phyloP scores from a whole-genome alignment of 2,329 filamentous ascomycete species.

The Paecilomyces sp. region DNA sequence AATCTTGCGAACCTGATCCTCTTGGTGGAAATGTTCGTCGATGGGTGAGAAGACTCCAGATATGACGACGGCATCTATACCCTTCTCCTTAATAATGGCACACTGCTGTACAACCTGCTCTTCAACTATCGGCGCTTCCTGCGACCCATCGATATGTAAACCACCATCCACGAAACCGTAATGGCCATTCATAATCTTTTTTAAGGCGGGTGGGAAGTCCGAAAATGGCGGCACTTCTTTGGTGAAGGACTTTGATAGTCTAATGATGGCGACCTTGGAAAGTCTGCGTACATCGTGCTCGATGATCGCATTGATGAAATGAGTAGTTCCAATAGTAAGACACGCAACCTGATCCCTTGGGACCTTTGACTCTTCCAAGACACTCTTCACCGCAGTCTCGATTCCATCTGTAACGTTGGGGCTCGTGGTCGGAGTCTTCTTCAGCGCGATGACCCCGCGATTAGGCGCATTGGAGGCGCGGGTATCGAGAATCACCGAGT shows the following conservation, averaged over 20 bases:
- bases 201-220: slow-evolving; percentile 42
- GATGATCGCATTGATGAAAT: slow-evolving; percentile 47
- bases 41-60: slow-evolving; percentile 54
- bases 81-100: slow-evolving; percentile 36
- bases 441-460: slow-evolving; percentile 20
- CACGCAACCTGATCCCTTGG: slow-evolving; percentile 30
- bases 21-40: slow-evolving; percentile 47
- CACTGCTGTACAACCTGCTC: slow-evolving; percentile 39
- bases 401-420: slow-evolving; percentile 38
- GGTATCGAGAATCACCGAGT: slow-evolving; percentile 25
- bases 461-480: slow-evolving; percentile 12
- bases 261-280: slow-evolving; percentile 46
- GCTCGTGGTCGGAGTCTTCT: slow-evolving; percentile 34
- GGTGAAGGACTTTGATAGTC: slow-evolving; percentile 42
- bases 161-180: slow-evolving; percentile 44
- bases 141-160: slow-evolving; percentile 37
- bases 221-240: slow-evolving; percentile 45
- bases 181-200: slow-evolving; percentile 41
- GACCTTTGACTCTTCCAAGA: slow-evolving; percentile 27
- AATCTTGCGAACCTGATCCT: slow-evolving; percentile 43
- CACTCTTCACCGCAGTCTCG: slow-evolving; percentile 26
- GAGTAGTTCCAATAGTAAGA: slow-evolving; percentile 47
- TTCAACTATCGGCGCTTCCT: slow-evolving; percentile 36
- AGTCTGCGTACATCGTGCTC: slow-evolving; percentile 44
- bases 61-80: slow-evolving; percentile 44